Evolutionary conservation across 2,329 filamentous ascomycete genomes (phyloP).

Genomic region (Sporothrix brunneoviolacea): DNA sequence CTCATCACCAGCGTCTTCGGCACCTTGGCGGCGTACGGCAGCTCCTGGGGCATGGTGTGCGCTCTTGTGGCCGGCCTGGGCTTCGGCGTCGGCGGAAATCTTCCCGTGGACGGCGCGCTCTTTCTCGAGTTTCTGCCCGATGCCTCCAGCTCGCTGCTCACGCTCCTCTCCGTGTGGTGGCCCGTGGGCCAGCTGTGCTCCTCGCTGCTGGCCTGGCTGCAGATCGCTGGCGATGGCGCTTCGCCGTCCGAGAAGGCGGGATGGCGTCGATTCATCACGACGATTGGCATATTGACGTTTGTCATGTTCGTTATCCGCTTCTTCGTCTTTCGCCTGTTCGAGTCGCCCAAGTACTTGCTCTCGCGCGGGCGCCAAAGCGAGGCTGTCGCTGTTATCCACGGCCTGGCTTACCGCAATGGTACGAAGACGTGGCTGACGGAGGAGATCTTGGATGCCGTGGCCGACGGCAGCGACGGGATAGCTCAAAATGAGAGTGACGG

Average conservation of each 20-base stretch:
- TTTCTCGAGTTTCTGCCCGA: conserved; percentile 81
- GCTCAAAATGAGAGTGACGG: not conserved
- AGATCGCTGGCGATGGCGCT: conserved; percentile 55
- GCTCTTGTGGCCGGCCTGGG: conserved; percentile 55
- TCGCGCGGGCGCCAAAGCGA: conserved; percentile 69
- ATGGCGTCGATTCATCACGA: conserved; percentile 68
- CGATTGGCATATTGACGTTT: conserved; percentile 66
- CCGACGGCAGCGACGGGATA: conserved; percentile 31
- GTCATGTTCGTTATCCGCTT: conserved; percentile 73
- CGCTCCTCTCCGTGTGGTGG: conserved; percentile 82
- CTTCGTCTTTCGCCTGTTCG: conserved; percentile 73
- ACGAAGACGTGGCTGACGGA: conserved; percentile 70
- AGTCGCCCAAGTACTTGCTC: conserved; percentile 79
- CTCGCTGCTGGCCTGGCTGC: conserved; percentile 67
- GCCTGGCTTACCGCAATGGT: conserved; percentile 65
- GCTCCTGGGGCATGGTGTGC: conserved; percentile 61
- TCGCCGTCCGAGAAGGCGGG: conserved; percentile 47
- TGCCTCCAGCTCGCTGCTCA: conserved; percentile 65
- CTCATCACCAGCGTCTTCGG: conserved; percentile 70
- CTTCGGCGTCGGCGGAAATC: conserved; percentile 66
- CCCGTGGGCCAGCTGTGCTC: conserved; percentile 72
- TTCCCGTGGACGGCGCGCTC: conserved; percentile 71
- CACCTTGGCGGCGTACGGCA: conserved; percentile 59
- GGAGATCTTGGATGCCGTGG: conserved; percentile 56
- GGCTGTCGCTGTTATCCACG: conserved; percentile 73